Evolutionary conservation across 1,284 basidiomycete species (phyloP).

Genomic region (Cutaneotrichosporon sp.): DNA sequence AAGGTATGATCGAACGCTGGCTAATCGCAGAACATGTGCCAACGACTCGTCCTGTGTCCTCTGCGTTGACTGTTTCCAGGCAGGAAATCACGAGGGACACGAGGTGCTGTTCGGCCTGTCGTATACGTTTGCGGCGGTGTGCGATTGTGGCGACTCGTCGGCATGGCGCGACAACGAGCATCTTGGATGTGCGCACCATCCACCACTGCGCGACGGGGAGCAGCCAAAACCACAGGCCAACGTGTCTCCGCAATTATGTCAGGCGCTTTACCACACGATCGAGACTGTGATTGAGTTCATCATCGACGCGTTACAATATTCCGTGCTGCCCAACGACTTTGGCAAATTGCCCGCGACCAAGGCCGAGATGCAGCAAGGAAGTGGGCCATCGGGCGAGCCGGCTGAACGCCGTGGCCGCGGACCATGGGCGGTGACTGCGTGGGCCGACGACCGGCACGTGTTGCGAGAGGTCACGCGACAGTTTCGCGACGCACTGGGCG

Average conservation of each 20-base stretch:
- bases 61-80: slow-evolving; percentile 79
- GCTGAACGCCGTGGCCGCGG: slow-evolving; percentile 53
- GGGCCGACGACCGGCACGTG: slow-evolving; percentile 98
- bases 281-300: slow-evolving; percentile 76
- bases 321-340: slow-evolving; percentile 66
- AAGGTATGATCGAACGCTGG: not conserved
- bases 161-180: slow-evolving; percentile 62
- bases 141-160: slow-evolving; percentile 85
- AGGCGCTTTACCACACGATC: slow-evolving; percentile 67
- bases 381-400: slow-evolving; percentile 26
- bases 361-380: slow-evolving; percentile 51
- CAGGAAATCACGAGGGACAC: slow-evolving; percentile 74
- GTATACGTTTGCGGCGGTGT: slow-evolving; percentile 83
- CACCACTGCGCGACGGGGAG: slow-evolving; percentile 38
- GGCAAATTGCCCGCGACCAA: slow-evolving; percentile 59
- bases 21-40: slow-evolving; percentile 67
- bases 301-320: slow-evolving; percentile 76
- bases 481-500: slow-evolving; percentile 62
- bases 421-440: slow-evolving; percentile 77
- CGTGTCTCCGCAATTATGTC: slow-evolving; percentile 56
- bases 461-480: slow-evolving; percentile 83
- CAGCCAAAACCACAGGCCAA: slow-evolving; percentile 25
- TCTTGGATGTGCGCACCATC: slow-evolving; percentile 68
- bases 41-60: slow-evolving; percentile 82
- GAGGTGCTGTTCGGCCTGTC: slow-evolving; percentile 87